Conservation (phyloP, 345 rosid genomes). For the Stellera chamaejasme region DNA sequence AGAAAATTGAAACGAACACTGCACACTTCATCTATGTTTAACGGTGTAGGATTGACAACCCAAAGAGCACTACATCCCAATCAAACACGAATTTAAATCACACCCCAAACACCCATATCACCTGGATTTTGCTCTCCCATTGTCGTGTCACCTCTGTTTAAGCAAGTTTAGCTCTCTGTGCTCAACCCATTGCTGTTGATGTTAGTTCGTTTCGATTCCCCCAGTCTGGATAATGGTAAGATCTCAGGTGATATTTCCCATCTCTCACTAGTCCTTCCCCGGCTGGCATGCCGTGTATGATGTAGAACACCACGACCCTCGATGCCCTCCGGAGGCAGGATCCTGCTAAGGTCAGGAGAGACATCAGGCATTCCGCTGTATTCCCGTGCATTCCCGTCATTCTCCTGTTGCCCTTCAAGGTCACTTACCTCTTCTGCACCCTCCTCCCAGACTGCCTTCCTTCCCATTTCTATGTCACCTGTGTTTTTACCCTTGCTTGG, state of each 20-base stretch:
- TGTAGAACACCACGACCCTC: slow-evolving; percentile 52
- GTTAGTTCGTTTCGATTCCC: slow-evolving; percentile 24
- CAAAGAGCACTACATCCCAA: no score
- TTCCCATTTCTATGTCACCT: slow-evolving; percentile 58
- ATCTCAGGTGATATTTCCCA: slow-evolving; percentile 56
- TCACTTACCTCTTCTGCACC: slow-evolving; percentile 18
- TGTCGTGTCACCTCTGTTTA: no score
- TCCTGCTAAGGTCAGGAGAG: slow-evolving; percentile 53
- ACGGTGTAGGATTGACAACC: no score
- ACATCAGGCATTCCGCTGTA: slow-evolving; percentile 25
- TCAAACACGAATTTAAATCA: no score
- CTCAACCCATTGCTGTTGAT: slow-evolving; percentile 4
- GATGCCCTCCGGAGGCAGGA: slow-evolving; percentile 52
- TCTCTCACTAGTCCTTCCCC: slow-evolving; percentile 72
- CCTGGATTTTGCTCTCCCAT: no score
- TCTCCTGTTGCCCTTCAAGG: slow-evolving; percentile 24
- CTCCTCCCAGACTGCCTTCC: slow-evolving; percentile 60
- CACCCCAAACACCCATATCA: no score
- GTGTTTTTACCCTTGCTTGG: slow-evolving; percentile 41
- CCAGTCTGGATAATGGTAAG: slow-evolving; percentile 26
- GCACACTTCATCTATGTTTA: no score
- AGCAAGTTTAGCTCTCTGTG: no score
- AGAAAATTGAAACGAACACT: no score
- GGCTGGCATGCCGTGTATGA: slow-evolving; percentile 35
- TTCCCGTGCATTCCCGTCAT: slow-evolving; percentile 24